Evolutionary conservation across 2,329 filamentous ascomycete genomes (phyloP).

Genomic region (Nothopassalora personata): DNA sequence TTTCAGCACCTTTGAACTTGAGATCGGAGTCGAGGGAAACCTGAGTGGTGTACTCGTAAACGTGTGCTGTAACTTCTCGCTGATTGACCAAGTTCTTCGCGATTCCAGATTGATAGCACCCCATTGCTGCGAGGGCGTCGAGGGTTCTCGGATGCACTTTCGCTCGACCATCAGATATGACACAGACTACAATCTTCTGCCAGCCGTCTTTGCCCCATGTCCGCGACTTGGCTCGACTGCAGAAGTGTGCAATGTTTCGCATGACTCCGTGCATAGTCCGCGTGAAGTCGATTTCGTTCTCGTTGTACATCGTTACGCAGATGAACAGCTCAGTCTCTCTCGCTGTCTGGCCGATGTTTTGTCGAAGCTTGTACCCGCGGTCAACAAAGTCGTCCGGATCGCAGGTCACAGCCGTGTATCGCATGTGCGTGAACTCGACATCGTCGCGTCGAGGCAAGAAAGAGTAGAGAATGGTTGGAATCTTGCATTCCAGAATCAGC

Average conservation of each 20-base stretch:
- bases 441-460: constrained; percentile 91
- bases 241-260: constrained; percentile 97
- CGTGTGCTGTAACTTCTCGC: constrained; percentile 88
- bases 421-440: constrained; percentile 96
- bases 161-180: constrained; percentile 89
- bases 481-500: constrained; percentile 96
- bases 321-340: constrained; percentile 95
- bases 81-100: constrained; percentile 98
- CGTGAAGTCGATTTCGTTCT: constrained; percentile 93
- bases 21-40: constrained; percentile 92
- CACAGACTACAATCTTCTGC: constrained; percentile 98
- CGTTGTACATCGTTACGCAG: constrained; percentile 98
- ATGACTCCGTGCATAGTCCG: constrained; percentile 98
- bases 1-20: constrained; percentile 98
- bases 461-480: constrained; percentile 95
- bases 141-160: constrained; percentile 90
- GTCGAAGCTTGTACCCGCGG: constrained; percentile 84
- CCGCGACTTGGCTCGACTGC: constrained; percentile 80
- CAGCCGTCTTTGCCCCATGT: constrained; percentile 97
- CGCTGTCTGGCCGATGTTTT: constrained; percentile 76
- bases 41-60: constrained; percentile 98
- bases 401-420: constrained; percentile 97
- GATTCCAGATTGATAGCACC: constrained; percentile 96
- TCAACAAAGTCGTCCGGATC: constrained; percentile 90
- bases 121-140: constrained; percentile 91